These are phyloP conservation scores for Rhodotorula sp. DNA, from an alignment of 1,284 basidiomycete genomes.

Conservation along the genomic window DNA sequence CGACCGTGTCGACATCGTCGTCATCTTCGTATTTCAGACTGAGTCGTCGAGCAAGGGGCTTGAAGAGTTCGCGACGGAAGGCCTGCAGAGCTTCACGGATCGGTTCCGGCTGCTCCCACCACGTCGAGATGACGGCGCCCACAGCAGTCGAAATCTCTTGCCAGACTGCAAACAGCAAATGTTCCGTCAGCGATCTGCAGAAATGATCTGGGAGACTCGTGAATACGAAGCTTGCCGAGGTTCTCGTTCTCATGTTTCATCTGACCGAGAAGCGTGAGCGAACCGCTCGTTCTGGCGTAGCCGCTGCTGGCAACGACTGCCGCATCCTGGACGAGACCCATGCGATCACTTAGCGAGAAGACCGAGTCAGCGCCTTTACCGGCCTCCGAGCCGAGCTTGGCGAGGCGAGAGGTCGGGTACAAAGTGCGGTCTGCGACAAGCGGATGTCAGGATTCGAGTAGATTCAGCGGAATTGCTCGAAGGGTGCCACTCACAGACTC, in stretches of 20 bases:
- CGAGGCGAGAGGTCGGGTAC: constrained; percentile 78
- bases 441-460: constrained; percentile 50
- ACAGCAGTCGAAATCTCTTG: constrained; percentile 62
- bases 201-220: not conserved
- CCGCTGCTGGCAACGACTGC: constrained; percentile 50
- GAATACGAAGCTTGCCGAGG: constrained; percentile 48
- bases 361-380: constrained; percentile 59
- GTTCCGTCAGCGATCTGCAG: not conserved
- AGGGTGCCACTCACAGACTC: constrained; percentile 67
- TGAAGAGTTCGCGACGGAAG: constrained; percentile 57
- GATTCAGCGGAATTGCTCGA: not conserved
- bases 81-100: constrained; percentile 63
- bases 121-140: constrained; percentile 62
- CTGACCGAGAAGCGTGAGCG: constrained; percentile 47
- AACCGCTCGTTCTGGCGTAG: constrained; percentile 50
- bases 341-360: constrained; percentile 60
- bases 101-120: constrained; percentile 76
- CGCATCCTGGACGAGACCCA: constrained; percentile 52
- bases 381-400: constrained; percentile 78
- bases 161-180: constrained; percentile 57
- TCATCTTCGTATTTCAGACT: constrained; percentile 71
- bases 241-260: constrained; percentile 47
- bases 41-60: constrained; percentile 72
- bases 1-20: constrained; percentile 70
- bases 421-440: constrained; percentile 73